Evolutionary conservation across 169 alveolate species (phyloP), one percentile per base, ranked within the genome.

Genomic region (Babesia ovata): DNA sequence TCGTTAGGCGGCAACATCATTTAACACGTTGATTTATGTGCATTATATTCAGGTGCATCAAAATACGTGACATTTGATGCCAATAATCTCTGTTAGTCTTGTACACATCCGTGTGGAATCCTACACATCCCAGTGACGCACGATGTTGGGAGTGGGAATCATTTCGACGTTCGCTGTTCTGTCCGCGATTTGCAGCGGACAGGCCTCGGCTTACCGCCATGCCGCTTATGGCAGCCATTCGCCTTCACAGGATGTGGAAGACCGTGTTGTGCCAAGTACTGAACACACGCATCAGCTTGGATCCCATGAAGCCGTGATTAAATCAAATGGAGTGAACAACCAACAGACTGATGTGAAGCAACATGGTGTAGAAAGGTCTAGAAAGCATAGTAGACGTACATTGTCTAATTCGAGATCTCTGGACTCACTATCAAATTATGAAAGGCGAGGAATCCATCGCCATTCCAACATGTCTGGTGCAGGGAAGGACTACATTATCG

Each of bases 401-500:
- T 33, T 33, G 39, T 33, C 39, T 33, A 33, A 33, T 33, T 33
- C 39, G 39, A 33, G 39, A 33, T 33, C 39, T 6, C 6, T 33
- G 6, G 39, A 33, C 39, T 33, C 39, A 33, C 39, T 33, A 33
- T 33, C 39, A 33, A 33, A 33, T 33, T 33, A 58, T 29, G 75
- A 71, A 33, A 58, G 19, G 44, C 16, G 63, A 56, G 58, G 61
- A 14, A 6, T 21, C 57, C 17, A 16, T n/a, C 42, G 54, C 42
- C 39, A 33, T 33, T 33, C 39, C 19, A 63, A 77, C 50, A 49
- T 33, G 39, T 33, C 62, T n/a, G 21, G 28, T 6, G 56, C 57
- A 6, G 70, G 62, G 46, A 75, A 79, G 58, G 89, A 82, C 50
- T 74, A 63, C 49, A 76, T 82, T 26, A 39, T 82, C 19, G 66